Evolutionary conservation across 805 yeast species (phyloP).

Genomic region (Cyberlindnera petersonii): DNA sequence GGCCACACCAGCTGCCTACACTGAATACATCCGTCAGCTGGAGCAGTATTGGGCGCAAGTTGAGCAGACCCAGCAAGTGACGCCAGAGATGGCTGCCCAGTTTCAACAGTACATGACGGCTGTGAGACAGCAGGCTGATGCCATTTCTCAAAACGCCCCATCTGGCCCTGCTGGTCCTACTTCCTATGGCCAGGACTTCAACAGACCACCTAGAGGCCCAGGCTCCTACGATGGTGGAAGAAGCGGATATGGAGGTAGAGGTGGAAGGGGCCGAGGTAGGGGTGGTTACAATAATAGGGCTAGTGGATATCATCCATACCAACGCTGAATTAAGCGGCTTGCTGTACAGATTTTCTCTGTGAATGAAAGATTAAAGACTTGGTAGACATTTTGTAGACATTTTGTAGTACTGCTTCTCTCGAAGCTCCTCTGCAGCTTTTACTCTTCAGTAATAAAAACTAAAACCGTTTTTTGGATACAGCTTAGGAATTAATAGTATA

Average conservation of each 20-base stretch:
- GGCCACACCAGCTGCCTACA: conserved; percentile 49
- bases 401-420: too few relatives aligned
- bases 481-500: too few relatives aligned
- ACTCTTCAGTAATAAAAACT: too few relatives aligned
- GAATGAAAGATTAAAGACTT: not conserved
- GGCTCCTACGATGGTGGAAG: not conserved
- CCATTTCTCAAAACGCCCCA: not conserved
- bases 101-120: conserved; percentile 6
- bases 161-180: conserved; percentile 14
- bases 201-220: conserved; percentile 3
- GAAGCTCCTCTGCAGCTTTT: too few relatives aligned
- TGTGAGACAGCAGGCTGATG: conserved; percentile 9
- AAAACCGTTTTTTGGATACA: too few relatives aligned
- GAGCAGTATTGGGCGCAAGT: conserved; percentile 52
- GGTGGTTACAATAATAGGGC: conserved; percentile 17
- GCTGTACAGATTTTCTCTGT: not conserved
- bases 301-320: conserved; percentile 43
- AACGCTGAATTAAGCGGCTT: conserved; percentile 10
- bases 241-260: conserved; percentile 4
- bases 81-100: conserved; percentile 9
- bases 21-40: conserved; percentile 60
- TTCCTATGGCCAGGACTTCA: conserved; percentile 16
- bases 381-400: too few relatives aligned
- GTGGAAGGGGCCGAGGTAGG: conserved; percentile 11
- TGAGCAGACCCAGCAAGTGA: conserved; percentile 12